phyloP scores from a whole-genome alignment of 345 rosid species.

The Carallia pectinifolia region DNA sequence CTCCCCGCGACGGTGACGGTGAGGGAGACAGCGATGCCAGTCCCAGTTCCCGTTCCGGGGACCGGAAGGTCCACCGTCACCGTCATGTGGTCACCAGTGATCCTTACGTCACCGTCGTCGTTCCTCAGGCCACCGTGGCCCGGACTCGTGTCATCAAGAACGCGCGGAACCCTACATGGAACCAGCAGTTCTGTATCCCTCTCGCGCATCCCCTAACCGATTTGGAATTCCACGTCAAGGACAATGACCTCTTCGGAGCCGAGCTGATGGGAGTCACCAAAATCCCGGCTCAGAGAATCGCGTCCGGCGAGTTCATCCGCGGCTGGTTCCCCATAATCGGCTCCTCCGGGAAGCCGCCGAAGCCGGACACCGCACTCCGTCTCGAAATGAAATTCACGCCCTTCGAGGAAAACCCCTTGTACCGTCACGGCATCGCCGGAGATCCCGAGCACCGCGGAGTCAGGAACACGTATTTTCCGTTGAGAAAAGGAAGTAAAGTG shows the following conservation, averaged over 20 bases:
- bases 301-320: conserved; percentile 36
- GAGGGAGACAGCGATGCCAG: conserved; percentile 9
- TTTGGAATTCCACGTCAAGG: conserved; percentile 81
- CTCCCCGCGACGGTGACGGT: neutral
- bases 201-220: conserved; percentile 64
- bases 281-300: conserved; percentile 48
- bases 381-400: conserved; percentile 67
- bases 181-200: conserved; percentile 59
- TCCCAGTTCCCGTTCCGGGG: neutral
- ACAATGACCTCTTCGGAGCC: conserved; percentile 78
- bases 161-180: conserved; percentile 63
- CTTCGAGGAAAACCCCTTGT: conserved; percentile 49
- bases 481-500: conserved; percentile 63
- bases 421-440: conserved; percentile 56
- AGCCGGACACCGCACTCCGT: conserved; percentile 48
- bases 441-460: conserved; percentile 65
- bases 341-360: conserved; percentile 47
- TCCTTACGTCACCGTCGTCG: conserved; percentile 75
- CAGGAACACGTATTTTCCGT: conserved; percentile 66
- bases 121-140: conserved; percentile 88
- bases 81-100: conserved; percentile 68
- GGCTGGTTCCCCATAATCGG: conserved; percentile 54
- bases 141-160: conserved; percentile 75
- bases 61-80: conserved; percentile 27
- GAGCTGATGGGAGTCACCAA: conserved; percentile 58